Percentiles rank a stretch among this genome's conserved stretches.
Conservation (phyloP, 2,329 filamentous ascomycete species). For the Aspergillus sp. region DNA sequence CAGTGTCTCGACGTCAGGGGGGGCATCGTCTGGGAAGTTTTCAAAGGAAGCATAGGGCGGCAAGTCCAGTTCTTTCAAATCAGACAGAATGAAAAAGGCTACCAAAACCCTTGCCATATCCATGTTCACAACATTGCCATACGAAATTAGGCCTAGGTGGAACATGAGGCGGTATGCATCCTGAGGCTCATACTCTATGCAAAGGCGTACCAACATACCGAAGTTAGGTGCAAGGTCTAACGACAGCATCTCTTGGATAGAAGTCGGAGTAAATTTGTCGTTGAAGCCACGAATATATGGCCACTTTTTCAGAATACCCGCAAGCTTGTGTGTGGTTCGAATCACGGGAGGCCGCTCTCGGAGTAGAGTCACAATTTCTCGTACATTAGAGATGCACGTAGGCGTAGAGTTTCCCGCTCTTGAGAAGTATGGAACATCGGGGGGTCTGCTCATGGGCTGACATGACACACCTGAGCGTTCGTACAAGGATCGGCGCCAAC, state of each 20-base stretch:
- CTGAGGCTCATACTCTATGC: conserved; percentile 24
- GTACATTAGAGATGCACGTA: conserved; percentile 18
- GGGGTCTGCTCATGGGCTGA: neutral
- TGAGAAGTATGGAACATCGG: conserved; percentile 12
- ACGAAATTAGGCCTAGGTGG: conserved; percentile 50
- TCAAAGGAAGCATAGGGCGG: conserved; percentile 28
- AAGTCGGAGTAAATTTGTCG: conserved; percentile 29
- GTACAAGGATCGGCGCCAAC: conserved; percentile 46
- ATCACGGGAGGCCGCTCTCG: conserved; percentile 26
- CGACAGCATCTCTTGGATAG: conserved; percentile 46
- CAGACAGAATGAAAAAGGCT: conserved; percentile 47
- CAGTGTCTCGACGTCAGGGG: neutral
- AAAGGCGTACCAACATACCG: conserved; percentile 48
- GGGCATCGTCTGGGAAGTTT: neutral
- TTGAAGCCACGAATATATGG: conserved; percentile 44
- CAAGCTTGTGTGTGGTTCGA: conserved; percentile 27
- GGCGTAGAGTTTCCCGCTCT: conserved; percentile 3
- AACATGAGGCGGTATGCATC: conserved; percentile 46
- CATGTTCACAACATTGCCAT: conserved; percentile 42
- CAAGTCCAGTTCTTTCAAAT: conserved; percentile 42
- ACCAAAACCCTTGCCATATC: conserved; percentile 47
- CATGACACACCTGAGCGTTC: conserved; percentile 17
- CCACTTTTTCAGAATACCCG: conserved; percentile 34
- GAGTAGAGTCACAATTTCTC: conserved; percentile 29
- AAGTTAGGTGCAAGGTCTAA: conserved; percentile 44